Percentiles rank a stretch among this genome's conserved stretches.
phyloP scores from a whole-genome alignment of 1,284 basidiomycete species.

The Rugosomyces carneus region DNA sequence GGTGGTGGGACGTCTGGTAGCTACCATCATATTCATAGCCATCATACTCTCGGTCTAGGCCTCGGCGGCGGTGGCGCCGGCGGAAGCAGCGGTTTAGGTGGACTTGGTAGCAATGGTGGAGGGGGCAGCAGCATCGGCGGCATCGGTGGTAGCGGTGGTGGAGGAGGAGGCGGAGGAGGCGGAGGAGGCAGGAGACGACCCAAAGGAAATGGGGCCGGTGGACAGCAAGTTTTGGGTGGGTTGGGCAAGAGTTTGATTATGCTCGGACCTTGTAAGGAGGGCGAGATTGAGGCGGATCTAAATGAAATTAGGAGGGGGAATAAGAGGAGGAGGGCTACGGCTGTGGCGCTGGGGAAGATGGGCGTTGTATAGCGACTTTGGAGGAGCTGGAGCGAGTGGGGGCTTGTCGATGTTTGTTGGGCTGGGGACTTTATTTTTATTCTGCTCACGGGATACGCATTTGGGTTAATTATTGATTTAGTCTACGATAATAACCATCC shows the following conservation, averaged over 20 bases:
- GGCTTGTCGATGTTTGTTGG: too few relatives aligned
- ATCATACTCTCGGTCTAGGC: slow-evolving; percentile 27
- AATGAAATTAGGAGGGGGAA: slow-evolving; percentile 69
- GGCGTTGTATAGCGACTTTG: slow-evolving; percentile 13
- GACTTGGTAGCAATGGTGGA: too few relatives aligned
- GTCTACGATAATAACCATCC: too few relatives aligned
- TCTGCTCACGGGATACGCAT: too few relatives aligned
- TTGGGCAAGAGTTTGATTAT: slow-evolving; percentile 59
- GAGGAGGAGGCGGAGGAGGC: slow-evolving; percentile 24
- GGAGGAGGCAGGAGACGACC: slow-evolving; percentile 47
- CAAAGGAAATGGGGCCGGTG: slow-evolving; percentile 51
- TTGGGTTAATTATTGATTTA: too few relatives aligned
- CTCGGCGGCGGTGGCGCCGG: too few relatives aligned
- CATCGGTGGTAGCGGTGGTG: slow-evolving; percentile 20
- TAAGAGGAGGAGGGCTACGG: slow-evolving; percentile 58
- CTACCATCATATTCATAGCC: too few relatives aligned
- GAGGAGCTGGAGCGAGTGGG: too few relatives aligned
- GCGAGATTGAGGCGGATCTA: slow-evolving; percentile 65
- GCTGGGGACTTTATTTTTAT: too few relatives aligned
- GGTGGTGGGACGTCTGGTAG: too few relatives aligned
- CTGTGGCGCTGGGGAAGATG: slow-evolving; percentile 20
- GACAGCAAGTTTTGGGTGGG: slow-evolving; percentile 47
- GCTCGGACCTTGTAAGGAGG: slow-evolving; percentile 51
- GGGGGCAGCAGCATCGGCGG: not conserved
- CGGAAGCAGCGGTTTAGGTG: too few relatives aligned